Percentiles rank a stretch among this genome's conserved stretches.
These are phyloP conservation scores for Boletus sp. DNA, from an alignment of 768 basidiomycete genomes.

Conservation along the genomic window DNA sequence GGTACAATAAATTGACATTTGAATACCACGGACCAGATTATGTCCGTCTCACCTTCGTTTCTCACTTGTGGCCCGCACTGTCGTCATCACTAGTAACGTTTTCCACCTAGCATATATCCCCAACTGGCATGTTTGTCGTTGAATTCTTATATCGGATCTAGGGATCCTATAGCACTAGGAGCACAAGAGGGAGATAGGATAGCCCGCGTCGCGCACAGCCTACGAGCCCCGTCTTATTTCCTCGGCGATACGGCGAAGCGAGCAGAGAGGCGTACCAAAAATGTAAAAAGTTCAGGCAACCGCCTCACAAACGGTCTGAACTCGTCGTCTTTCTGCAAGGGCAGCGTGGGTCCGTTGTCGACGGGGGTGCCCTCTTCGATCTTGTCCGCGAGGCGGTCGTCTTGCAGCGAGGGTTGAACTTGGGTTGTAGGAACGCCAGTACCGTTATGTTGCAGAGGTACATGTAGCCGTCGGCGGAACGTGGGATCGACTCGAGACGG, in stretches of 20 bases:
- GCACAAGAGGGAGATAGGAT: slow-evolving; percentile 76
- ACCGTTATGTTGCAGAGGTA: slow-evolving; percentile 96
- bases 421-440: slow-evolving; percentile 95
- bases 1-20: too few relatives aligned
- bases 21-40: too few relatives aligned
- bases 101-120: too few relatives aligned
- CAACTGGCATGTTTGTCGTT: too few relatives aligned
- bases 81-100: too few relatives aligned
- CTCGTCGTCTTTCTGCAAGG: slow-evolving; percentile 81
- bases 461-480: slow-evolving; percentile 72
- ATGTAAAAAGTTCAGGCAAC: slow-evolving; percentile 94
- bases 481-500: neutral
- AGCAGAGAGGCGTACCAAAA: slow-evolving; percentile 64
- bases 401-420: slow-evolving; percentile 93
- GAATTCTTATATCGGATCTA: too few relatives aligned
- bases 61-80: too few relatives aligned
- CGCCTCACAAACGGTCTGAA: slow-evolving; percentile 96
- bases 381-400: slow-evolving; percentile 90
- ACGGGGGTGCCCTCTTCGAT: slow-evolving; percentile 90
- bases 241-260: neutral
- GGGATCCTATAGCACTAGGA: too few relatives aligned
- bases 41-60: too few relatives aligned
- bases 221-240: slow-evolving; percentile 27
- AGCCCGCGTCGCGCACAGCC: slow-evolving; percentile 90
- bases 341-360: slow-evolving; percentile 54